phyloP scores from a whole-genome alignment of 2,329 filamentous ascomycete genomes.

The Cordyceps tenuipes region DNA sequence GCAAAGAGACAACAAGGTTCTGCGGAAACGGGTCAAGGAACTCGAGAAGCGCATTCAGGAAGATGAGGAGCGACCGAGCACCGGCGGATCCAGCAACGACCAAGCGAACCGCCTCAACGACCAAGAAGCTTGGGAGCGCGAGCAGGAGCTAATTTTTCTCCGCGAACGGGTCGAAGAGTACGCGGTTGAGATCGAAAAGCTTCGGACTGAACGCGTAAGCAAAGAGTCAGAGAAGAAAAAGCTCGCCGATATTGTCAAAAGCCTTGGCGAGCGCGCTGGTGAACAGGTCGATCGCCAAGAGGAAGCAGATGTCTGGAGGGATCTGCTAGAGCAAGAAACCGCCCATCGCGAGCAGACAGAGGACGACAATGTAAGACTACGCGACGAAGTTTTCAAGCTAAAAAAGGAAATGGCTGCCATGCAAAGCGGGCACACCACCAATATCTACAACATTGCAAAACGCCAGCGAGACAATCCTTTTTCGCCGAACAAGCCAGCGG shows the following conservation, averaged over 20 bases:
- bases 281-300: conserved; percentile 47
- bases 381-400: conserved; percentile 74
- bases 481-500: conserved; percentile 37
- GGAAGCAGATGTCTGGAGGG: conserved; percentile 84
- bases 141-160: conserved; percentile 79
- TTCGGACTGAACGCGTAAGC: conserved; percentile 67
- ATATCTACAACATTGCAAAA: conserved; percentile 57
- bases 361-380: conserved; percentile 74
- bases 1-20: conserved; percentile 80
- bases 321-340: conserved; percentile 86
- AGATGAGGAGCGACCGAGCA: conserved; percentile 54
- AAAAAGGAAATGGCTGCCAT: conserved; percentile 45
- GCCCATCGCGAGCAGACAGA: conserved; percentile 82
- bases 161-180: conserved; percentile 81
- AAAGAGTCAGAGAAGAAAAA: conserved; percentile 81
- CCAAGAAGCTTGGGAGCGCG: conserved; percentile 57
- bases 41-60: conserved; percentile 71
- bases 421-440: conserved; percentile 45
- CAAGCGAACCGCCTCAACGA: conserved; percentile 48
- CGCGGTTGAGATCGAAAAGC: conserved; percentile 71
- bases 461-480: conserved; percentile 39
- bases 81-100: conserved; percentile 54
- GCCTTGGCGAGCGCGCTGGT: conserved; percentile 40
- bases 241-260: conserved; percentile 69
- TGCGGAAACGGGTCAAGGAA: conserved; percentile 76